Base-by-base conservation (phyloP, 352 stramenopile genomes). In the Phytophthora nicotianae region DNA sequence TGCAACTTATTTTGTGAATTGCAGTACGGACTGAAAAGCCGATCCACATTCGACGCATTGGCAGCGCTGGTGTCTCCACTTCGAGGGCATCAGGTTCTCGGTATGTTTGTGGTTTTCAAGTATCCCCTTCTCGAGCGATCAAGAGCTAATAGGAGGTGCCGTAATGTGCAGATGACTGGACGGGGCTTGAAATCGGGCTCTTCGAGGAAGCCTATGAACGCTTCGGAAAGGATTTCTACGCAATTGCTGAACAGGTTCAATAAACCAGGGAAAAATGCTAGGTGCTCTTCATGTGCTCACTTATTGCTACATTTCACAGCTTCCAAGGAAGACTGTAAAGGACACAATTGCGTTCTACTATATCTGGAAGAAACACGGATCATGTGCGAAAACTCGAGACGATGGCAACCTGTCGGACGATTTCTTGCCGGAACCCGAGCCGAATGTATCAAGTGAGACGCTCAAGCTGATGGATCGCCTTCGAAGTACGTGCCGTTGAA, bases 341-440 rank as follows among this genome's bases (percentile, higher is more conserved):
- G 77, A 95, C 46, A 78, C 75, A 16, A 87, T 96, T 23, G 77
- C 75, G 10, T 87, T 94, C 24, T 96, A 95, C 50, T 96, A 96
- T 53, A 73, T 93, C 24, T 96, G 88, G 88, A 96, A 96, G 50
- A 93, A 90, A 50, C 80, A 90, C 27, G 81, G 81, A 4, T 79
- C 75, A 14, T 76, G 72, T 41, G 41, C 51, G 24, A 82, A 75
- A 68, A 65, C 50, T 40, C 72, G 59, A 51, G 59, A 68, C 3
- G 60, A 75, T 37, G 53, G 67, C 40, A 87, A 63, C 47, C 37
- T 62, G 32, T 78, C 56, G 23, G 76, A 88, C 32, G 72, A 86
- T 51, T 72, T 85, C 42, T 57, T 81, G n/a, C 68, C 65, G 0
- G 72, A 88, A 48, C 76, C 78, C 43, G 79, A 89, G 21, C 68